A percentile compares a stretch with the other conserved stretches of the same genome.
Evolutionary conservation across 352 stramenopile genomes (phyloP).

Genomic region (Albugo candida): DNA sequence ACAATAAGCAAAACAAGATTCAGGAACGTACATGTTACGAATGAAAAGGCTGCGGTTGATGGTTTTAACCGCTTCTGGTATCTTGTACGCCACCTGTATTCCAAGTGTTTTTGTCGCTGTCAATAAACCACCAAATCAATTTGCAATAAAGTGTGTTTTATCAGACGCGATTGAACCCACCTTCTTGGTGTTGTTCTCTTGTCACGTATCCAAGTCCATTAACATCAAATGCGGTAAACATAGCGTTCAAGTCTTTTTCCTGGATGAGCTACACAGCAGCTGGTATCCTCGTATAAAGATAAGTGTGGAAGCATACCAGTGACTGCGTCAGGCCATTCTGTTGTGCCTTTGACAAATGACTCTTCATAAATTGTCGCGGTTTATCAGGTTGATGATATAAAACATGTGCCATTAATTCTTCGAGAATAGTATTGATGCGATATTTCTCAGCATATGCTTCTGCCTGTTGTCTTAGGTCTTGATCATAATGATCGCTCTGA

Average conservation of each 20-base stretch:
- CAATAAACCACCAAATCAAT: background rate
- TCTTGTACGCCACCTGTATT: conserved; percentile 34
- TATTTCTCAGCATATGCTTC: conserved; percentile 44
- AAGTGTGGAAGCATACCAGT: conserved; percentile 15
- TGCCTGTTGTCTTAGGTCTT: conserved; percentile 40
- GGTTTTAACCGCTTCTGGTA: conserved; percentile 34
- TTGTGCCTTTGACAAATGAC: conserved; percentile 33
- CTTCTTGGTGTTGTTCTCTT: conserved; percentile 44
- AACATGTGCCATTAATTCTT: conserved; percentile 33
- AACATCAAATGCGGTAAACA: conserved; percentile 57
- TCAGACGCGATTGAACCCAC: conserved; percentile 4
- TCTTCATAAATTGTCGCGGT: conserved; percentile 33
- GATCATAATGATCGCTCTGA: conserved; percentile 17
- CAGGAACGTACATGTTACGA: conserved; percentile 31
- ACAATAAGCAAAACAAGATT: too few relatives aligned
- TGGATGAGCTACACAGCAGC: conserved; percentile 31
- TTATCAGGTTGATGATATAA: conserved; percentile 42
- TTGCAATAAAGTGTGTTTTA: background rate
- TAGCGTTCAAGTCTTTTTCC: conserved; percentile 43
- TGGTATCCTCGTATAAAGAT: background rate
- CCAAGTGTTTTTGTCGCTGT: conserved; percentile 32
- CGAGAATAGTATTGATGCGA: conserved; percentile 46
- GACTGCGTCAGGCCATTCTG: conserved; percentile 29
- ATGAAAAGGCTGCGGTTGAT: conserved; percentile 44
- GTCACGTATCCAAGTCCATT: conserved; percentile 48